Evolutionary conservation across 2,329 filamentous ascomycete genomes (phyloP).

Genomic region (Ascochyta koolunga): DNA sequence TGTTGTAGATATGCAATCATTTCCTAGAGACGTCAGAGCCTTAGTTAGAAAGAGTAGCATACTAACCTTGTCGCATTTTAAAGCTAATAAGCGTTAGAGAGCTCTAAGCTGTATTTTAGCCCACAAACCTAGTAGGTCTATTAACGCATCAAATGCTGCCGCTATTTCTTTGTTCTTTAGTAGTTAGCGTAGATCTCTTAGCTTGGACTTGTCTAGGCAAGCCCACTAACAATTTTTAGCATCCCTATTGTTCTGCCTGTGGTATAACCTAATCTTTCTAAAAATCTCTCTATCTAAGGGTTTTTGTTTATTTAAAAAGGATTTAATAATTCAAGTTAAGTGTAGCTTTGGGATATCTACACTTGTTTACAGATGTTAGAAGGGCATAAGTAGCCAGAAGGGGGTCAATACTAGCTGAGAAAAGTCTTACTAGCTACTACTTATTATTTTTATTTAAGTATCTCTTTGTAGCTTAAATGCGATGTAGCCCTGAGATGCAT

Average conservation of each 20-base stretch:
- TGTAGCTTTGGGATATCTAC: conserved; percentile 15
- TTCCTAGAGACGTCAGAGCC: conserved; percentile 14
- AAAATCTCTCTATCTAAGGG: conserved; percentile 28
- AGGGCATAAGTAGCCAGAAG: neutral
- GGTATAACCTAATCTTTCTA: conserved; percentile 26
- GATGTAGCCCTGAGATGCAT: conserved; percentile 25
- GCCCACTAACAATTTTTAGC: conserved; percentile 25
- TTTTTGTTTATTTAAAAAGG: conserved; percentile 21
- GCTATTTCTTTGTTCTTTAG: conserved; percentile 16
- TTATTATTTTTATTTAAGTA: conserved; percentile 28
- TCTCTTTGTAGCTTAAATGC: conserved; percentile 16
- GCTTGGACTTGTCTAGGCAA: conserved; percentile 24
- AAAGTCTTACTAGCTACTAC: conserved; percentile 29
- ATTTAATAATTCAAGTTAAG: conserved; percentile 19
- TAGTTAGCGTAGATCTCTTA: conserved; percentile 26
- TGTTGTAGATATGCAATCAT: conserved; percentile 25
- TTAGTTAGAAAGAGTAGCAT: neutral
- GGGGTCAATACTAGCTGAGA: conserved; percentile 17
- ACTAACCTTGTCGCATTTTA: conserved; percentile 29
- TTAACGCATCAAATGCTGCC: conserved; percentile 22
- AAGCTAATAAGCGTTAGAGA: conserved; percentile 23
- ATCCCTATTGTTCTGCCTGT: conserved; percentile 11
- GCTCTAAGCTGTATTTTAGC: conserved; percentile 25
- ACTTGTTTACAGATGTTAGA: too few species aligned
- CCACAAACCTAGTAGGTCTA: conserved; percentile 29